Evolutionary conservation across 768 basidiomycete genomes (phyloP).

Genomic region (Mycena haematopus): DNA sequence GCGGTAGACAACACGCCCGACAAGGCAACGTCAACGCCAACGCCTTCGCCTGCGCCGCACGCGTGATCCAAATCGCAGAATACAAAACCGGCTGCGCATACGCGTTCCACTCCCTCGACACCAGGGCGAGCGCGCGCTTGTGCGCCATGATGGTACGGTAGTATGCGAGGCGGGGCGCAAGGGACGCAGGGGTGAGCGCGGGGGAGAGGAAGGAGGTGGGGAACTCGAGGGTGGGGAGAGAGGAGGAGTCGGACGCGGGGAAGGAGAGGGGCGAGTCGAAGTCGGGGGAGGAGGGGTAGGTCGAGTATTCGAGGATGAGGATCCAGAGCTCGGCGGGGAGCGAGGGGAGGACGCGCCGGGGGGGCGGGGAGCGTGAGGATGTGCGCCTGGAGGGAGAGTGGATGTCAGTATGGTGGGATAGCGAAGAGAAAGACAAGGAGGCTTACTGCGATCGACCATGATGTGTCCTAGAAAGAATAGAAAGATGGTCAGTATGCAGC

Average conservation of each 20-base stretch:
- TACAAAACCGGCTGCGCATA: conserved; percentile 63
- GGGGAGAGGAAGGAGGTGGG: conserved; percentile 63
- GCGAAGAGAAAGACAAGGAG: no score
- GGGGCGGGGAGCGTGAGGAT: not conserved
- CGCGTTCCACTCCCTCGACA: conserved; percentile 61
- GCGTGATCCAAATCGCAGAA: conserved; percentile 74
- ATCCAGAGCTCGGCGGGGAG: conserved; percentile 73
- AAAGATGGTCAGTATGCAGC: no score
- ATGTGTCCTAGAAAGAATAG: no score
- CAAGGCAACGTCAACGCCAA: conserved; percentile 39
- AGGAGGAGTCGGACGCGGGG: conserved; percentile 26
- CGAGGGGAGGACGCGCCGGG: conserved; percentile 38
- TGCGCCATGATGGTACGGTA: conserved; percentile 55
- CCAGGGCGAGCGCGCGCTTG: conserved; percentile 59
- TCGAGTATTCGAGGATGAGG: conserved; percentile 66
- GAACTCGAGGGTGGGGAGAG: conserved; percentile 53
- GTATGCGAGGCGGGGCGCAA: conserved; percentile 43
- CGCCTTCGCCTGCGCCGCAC: conserved; percentile 56
- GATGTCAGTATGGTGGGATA: no score
- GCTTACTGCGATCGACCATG: no score
- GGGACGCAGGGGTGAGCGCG: conserved; percentile 44
- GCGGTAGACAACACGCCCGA: conserved; percentile 21
- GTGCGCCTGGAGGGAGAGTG: no score
- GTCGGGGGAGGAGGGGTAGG: conserved; percentile 34
- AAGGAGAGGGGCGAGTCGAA: conserved; percentile 30